Evolutionary conservation across 1,284 basidiomycete species (phyloP), one percentile per base, ranked within the genome.

Genomic region (Rhodotorula sp.): DNA sequence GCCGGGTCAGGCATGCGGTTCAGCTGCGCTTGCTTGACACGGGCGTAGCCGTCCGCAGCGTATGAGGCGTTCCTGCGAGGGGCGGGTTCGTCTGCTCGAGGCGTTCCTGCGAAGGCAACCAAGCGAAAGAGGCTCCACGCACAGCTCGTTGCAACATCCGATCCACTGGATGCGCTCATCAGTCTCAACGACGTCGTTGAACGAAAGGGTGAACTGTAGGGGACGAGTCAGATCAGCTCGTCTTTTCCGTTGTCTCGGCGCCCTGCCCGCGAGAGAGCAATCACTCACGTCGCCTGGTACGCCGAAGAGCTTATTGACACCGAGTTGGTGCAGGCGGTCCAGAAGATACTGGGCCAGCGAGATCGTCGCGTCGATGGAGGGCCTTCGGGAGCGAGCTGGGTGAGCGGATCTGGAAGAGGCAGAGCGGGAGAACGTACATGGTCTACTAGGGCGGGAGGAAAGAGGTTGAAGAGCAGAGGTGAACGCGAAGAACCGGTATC

Each of bases 11-110:
- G 68, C 53, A 65, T 36, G 25, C 55, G 50, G 46, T 58, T 59
- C 8, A 61, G 39, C 41, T 70, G 64, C 22, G 69, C 70, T 46
- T 87, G 86, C 77, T 92, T 92, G 61, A 94, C 88, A 63, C 94
- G 87, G 39, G 94, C 90, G 80, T 96, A 97, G 36, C 94, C 95
- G 80, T 97, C 94, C 0, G 91, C 91, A 29, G 93, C 92, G 81
- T 97, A 97, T 0, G 91, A 74, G 0, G 81, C 79, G 60, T 81
- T 82, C 32, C 60, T 62, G 64, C 32, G 15, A 12, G 81, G 74
- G 85, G 25, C n/a, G 25, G 13, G 6, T 22, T 4, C 1, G 54
- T 25, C 21, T 81, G 81, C 67, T 80, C 25, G 57, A n/a, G 39
- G 74, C 22, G 6, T n/a, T 19, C 25, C 5, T 25, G 7, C 25